Conservation (phyloP, 2,329 filamentous ascomycete genomes). For the Beauveria australis region DNA sequence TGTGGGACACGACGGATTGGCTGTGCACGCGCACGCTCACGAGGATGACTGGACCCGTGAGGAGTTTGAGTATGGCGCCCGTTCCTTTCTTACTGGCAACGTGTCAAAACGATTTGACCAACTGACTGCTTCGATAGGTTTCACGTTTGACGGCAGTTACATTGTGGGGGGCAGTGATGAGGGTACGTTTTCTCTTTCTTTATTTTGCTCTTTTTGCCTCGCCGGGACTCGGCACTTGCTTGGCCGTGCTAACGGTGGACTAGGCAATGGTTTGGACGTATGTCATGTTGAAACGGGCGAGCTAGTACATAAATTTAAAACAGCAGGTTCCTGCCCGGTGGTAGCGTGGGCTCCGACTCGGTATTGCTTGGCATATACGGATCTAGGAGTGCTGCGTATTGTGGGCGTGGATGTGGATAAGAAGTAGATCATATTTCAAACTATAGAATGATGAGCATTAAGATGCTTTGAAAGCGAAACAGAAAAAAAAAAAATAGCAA, state of each 20-base stretch:
- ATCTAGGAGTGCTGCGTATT: conserved; percentile 61
- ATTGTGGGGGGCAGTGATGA: conserved; percentile 68
- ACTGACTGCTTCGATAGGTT: conserved; percentile 38
- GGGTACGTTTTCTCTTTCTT: conserved; percentile 31
- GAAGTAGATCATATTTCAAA: conserved; percentile 20
- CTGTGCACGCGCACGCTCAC: conserved; percentile 65
- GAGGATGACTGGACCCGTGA: conserved; percentile 60
- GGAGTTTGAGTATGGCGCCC: conserved; percentile 48
- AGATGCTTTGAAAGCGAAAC: background rate
- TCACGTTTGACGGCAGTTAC: conserved; percentile 71
- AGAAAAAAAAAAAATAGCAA: background rate
- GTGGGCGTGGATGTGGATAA: conserved; percentile 48
- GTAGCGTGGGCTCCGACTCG: conserved; percentile 70
- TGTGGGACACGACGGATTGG: conserved; percentile 75
- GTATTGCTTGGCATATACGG: conserved; percentile 67
- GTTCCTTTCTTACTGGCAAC: background rate
- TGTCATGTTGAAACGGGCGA: conserved; percentile 69
- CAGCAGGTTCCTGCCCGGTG: conserved; percentile 52
- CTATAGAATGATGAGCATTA: background rate
- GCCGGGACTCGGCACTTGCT: no score
- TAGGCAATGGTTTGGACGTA: conserved; percentile 57
- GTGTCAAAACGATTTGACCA: background rate
- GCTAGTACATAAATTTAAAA: conserved; percentile 63
- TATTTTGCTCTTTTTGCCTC: no score
- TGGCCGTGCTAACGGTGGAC: conserved; percentile 2